Evolutionary conservation across 768 basidiomycete genomes (phyloP), one percentile per base, ranked within the genome.

Genomic region (Naganishia vaughanmartiniae): DNA sequence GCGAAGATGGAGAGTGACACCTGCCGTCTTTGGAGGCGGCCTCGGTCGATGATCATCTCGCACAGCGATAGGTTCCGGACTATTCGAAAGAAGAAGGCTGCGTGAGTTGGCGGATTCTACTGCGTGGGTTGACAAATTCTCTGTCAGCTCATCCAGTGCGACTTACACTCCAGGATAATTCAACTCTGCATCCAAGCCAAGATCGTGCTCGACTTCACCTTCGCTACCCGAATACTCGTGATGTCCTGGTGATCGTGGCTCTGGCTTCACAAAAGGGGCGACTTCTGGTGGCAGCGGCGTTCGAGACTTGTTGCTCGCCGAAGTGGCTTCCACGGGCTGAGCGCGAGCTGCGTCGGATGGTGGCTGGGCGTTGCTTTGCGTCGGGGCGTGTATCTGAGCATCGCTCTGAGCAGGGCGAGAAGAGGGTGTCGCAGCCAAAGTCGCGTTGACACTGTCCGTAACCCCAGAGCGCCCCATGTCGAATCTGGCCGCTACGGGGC

Each of bases 161-260:
- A 24, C 33, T 39, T 31, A 36, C 31, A 58, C n/a, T 34, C n/a
- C 34, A 24, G 60, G 60, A 15, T 63, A 36, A 17, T 42, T 63
- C 26, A 63, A 10, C 28, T 45, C 60, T 45, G 60, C 39, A 46
- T 63, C 60, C 42, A 63, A 45, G 14, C 60, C 60, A 24, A 63
- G 42, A 19, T 63, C 60, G 46, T 63, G 60, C 60, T 63, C 60
- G 19, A 63, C 60, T 63, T 63, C 60, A 63, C 60, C 60, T 63
- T 63, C 60, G 30, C 60, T 63, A 4, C 60, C 60, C 60, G 60
- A 63, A 19, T 46, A 63, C 2, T 33, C 12, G 24, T 51, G 24
- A 7, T 42, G 24, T 9, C 14, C 26, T 21, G 60, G 60, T n/a
- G 60, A 63, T 26, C 46, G 36, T 15, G 60, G 60, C 15, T 63